Percentiles rank a stretch among this genome's conserved stretches.
Conservation (phyloP, 169 alveolate genomes). For the Cryptosporidium tyzzeri region DNA sequence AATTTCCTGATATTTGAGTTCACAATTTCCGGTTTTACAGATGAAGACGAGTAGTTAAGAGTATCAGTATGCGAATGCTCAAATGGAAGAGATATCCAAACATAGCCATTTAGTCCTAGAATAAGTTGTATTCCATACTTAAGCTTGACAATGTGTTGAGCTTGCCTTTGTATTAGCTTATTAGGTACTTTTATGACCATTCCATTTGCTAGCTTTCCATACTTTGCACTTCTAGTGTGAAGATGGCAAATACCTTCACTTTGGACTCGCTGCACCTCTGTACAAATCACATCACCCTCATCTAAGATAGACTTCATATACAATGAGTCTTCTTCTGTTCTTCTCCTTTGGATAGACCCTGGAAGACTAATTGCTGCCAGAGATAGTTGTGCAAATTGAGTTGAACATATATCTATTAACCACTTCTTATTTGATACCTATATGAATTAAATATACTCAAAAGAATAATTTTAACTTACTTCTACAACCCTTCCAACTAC, state of each 20-base stretch:
- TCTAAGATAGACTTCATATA: conserved; percentile 90
- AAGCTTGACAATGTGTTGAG: conserved; percentile 89
- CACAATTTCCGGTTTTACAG: conserved; percentile 55
- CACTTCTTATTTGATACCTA: conserved; percentile 81
- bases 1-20: conserved; percentile 6
- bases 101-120: conserved; percentile 91
- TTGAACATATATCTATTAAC: conserved; percentile 92
- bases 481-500: conserved; percentile 87
- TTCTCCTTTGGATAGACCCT: conserved; percentile 89
- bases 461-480: conserved; percentile 74
- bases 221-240: conserved; percentile 91
- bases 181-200: conserved; percentile 88
- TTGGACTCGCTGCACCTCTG: conserved; percentile 91
- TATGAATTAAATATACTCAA: background rate
- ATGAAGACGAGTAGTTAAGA: conserved; percentile 49
- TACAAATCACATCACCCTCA: conserved; percentile 91
- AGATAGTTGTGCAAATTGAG: conserved; percentile 88
- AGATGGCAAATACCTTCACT: conserved; percentile 87
- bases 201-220: conserved; percentile 92
- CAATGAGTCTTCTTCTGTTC: conserved; percentile 91
- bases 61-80: conserved; percentile 77
- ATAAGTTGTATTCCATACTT: conserved; percentile 86
- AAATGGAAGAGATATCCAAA: conserved; percentile 83
- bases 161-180: conserved; percentile 87
- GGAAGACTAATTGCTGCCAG: conserved; percentile 91